Evolutionary conservation across 192 early-diverging fungal genomes (phyloP).

Genomic region (Kickxella alabastrina): DNA sequence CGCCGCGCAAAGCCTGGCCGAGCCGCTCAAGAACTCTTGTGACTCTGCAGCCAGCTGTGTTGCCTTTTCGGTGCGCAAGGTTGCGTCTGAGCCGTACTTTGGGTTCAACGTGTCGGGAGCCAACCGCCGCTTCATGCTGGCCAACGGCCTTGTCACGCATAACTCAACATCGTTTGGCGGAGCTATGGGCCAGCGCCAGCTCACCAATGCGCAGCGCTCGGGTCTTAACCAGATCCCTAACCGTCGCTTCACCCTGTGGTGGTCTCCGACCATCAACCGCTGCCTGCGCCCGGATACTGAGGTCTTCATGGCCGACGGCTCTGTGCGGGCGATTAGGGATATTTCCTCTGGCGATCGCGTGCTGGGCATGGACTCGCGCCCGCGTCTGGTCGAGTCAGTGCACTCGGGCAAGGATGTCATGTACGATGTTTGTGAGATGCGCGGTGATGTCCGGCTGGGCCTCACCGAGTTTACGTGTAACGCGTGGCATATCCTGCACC

Average conservation of each 20-base stretch:
- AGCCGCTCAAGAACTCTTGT: not conserved
- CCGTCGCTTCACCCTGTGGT: conserved; percentile 99
- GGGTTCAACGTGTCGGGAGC: conserved; percentile 22
- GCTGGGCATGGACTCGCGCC: conserved; percentile 23
- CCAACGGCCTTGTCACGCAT: conserved; percentile 45
- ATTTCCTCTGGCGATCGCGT: conserved; percentile 22
- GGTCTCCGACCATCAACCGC: conserved; percentile 97
- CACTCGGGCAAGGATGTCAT: conserved; percentile 20
- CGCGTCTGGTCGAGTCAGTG: conserved; percentile 17
- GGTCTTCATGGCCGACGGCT: conserved; percentile 56
- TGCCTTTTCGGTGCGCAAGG: conserved; percentile 20
- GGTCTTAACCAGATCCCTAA: conserved; percentile 99
- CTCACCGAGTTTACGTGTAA: conserved; percentile 17
- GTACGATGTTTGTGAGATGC: conserved; percentile 21
- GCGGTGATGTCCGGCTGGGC: not conserved
- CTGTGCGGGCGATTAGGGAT: conserved; percentile 7
- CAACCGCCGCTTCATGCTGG: conserved; percentile 52
- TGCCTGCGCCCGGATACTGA: conserved; percentile 46
- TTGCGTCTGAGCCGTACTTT: conserved; percentile 21
- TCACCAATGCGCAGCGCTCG: conserved; percentile 96
- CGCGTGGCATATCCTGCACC: conserved; percentile 22
- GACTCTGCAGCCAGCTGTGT: not conserved
- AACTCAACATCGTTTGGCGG: conserved; percentile 70
- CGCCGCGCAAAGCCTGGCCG: not conserved
- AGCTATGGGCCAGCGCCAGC: conserved; percentile 91